Evolutionary conservation across 148 eudicot species (phyloP).

Genomic region (Tetragonia tetragonoides): DNA sequence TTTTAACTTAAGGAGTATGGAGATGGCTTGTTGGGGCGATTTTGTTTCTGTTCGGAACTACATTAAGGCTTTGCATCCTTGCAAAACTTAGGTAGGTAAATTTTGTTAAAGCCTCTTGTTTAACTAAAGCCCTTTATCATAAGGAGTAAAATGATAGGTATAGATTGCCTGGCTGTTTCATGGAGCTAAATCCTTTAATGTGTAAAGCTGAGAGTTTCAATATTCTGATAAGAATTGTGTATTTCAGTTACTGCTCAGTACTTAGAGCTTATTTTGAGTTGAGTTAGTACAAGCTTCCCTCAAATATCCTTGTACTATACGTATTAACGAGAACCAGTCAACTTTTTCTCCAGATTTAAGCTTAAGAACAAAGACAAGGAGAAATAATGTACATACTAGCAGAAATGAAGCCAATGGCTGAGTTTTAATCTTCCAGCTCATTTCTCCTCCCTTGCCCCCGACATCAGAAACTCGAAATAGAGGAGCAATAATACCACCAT

Average conservation of each 20-base stretch:
- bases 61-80: too few relatives aligned
- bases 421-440: too few relatives aligned
- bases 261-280: not conserved
- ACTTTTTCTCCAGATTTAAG: too few relatives aligned
- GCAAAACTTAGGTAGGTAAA: too few relatives aligned
- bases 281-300: not conserved
- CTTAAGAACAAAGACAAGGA: too few relatives aligned
- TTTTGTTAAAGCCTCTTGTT: not conserved
- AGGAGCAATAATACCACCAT: too few relatives aligned
- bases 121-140: not conserved
- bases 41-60: too few relatives aligned
- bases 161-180: not conserved
- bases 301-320: not conserved
- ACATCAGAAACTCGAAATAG: too few relatives aligned
- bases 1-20: slow-evolving; percentile 4
- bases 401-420: too few relatives aligned
- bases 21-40: not conserved
- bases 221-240: not conserved
- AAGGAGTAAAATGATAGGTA: not conserved
- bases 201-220: not conserved
- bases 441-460: too few relatives aligned
- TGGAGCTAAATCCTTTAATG: not conserved
- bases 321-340: too few relatives aligned
- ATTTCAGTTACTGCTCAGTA: not conserved
- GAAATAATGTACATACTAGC: too few relatives aligned